Evolutionary conservation across 192 early-diverging fungal species (phyloP), one percentile per base, ranked within the genome.

Genomic region (Coemansia sp.): DNA sequence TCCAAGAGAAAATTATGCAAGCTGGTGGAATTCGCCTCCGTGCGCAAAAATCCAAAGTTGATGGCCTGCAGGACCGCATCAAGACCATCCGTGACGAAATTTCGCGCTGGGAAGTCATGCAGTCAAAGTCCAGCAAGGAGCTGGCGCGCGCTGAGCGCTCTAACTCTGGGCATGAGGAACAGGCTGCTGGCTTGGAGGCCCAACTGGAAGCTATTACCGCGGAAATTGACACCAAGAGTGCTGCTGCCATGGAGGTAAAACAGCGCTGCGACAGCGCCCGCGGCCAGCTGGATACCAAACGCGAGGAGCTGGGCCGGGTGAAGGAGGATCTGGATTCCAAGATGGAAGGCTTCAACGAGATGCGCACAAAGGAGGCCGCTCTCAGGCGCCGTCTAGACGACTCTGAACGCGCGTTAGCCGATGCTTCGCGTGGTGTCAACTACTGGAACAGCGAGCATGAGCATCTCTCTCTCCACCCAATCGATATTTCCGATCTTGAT

Each of bases 1-100:
- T 98, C 21, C 94, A 97, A 56, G 88, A 94, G 38, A 85, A 93
- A 61, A 96, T 99, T 59, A 78, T 97, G 72, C 86, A 95, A 65
- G 90, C 86, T 31, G 97, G 97, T 60, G 96, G 93, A 44, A 88
- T 92, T 53, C 85, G 88, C 69, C 75, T 99, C 28, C 85, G 96
- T 49, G 73, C 85, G 4, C 96, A 99, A 75, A 93, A 92, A 54
- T 84, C 88, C 47, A 90, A 87, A 24, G 91, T 94, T 9, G 92
- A 95, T 55, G 86, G 87, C 16, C 67, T 98, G 47, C 74, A 81
- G 24, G 89, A 94, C 48, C 87, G 90, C 55, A 91, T 98, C 56
- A 88, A 85, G 50, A 72, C 73, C 0, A 62, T 85, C 4, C 84
- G 88, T 54, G 85, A 90, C 22, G 83, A 85, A 56, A 81, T 91